Evolutionary conservation across 1,284 basidiomycete genomes (phyloP).

Genomic region (Meira miltonrushii): DNA sequence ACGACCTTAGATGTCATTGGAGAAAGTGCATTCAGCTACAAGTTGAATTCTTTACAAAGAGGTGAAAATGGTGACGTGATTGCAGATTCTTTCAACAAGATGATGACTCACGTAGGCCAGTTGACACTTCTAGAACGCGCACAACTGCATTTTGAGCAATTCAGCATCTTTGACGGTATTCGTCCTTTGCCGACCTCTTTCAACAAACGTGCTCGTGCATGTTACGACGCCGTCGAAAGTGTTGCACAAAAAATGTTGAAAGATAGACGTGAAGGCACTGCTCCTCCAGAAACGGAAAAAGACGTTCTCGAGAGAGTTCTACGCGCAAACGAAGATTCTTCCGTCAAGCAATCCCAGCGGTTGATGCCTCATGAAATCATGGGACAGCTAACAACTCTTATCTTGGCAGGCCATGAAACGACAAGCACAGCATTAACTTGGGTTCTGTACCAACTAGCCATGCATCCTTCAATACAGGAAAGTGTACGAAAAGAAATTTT

Average conservation of each 20-base stretch:
- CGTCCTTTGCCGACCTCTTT: constrained; percentile 11
- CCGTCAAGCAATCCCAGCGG: not conserved
- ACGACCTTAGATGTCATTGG: constrained; percentile 23
- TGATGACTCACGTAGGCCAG: constrained; percentile 7
- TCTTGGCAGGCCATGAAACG: constrained; percentile 42
- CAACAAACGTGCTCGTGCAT: constrained; percentile 7
- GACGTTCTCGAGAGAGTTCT: not conserved
- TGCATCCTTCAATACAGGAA: constrained; percentile 24
- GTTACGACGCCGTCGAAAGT: not conserved
- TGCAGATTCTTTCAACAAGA: constrained; percentile 12
- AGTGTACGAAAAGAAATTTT: constrained; percentile 39
- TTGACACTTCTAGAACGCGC: constrained; percentile 10
- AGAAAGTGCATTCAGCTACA: constrained; percentile 18
- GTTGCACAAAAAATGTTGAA: not conserved
- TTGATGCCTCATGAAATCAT: constrained; percentile 21
- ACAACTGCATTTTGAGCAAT: constrained; percentile 13
- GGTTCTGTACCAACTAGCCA: constrained; percentile 33
- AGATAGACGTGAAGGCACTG: not conserved
- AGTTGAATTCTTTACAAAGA: constrained; percentile 14
- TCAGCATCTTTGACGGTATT: constrained; percentile 11
- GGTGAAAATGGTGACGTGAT: constrained; percentile 10
- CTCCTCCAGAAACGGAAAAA: not conserved
- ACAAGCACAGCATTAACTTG: constrained; percentile 38
- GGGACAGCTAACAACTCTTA: constrained; percentile 41
- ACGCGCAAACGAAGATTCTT: not conserved